These are phyloP conservation scores for Ophioceras dolichostomum DNA, from an alignment of 2,329 filamentous ascomycete species.

Conservation along the genomic window DNA sequence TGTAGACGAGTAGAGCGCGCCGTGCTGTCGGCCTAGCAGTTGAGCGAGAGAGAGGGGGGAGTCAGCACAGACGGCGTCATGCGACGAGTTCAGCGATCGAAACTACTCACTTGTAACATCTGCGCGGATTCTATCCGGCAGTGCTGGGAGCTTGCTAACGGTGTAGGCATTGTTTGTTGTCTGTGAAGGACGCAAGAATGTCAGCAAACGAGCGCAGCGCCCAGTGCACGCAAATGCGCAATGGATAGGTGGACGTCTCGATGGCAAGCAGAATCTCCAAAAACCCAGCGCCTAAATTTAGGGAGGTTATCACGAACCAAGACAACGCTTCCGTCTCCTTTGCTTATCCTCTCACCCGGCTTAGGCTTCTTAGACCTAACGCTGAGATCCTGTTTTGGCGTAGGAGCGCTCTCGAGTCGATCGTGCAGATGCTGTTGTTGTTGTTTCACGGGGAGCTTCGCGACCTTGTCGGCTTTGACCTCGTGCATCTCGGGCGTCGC, in stretches of 20 bases:
- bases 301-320: too few relatives aligned
- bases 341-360: constrained; percentile 47
- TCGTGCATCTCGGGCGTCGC: constrained; percentile 40
- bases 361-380: constrained; percentile 52
- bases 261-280: too few relatives aligned
- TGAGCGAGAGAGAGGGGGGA: not conserved
- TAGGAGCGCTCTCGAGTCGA: constrained; percentile 9
- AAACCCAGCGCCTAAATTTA: too few relatives aligned
- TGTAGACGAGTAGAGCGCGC: constrained; percentile 50
- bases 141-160: constrained; percentile 71
- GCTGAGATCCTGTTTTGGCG: constrained; percentile 39
- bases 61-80: not conserved
- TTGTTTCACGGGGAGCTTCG: constrained; percentile 29
- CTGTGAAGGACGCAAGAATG: constrained; percentile 26
- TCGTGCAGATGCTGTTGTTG: constrained; percentile 19
- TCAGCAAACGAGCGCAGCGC: constrained; percentile 6
- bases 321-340: constrained; percentile 55
- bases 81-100: not conserved
- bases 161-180: constrained; percentile 76
- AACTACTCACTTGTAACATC: constrained; percentile 48
- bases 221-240: not conserved
- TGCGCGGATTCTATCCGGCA: constrained; percentile 64
- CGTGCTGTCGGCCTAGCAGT: constrained; percentile 46
- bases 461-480: constrained; percentile 39
- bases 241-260: too few relatives aligned